Percentiles rank a stretch among this genome's conserved stretches.
Evolutionary conservation across 1,284 basidiomycete species (phyloP).

Genomic region (Cerioporus squamosus): DNA sequence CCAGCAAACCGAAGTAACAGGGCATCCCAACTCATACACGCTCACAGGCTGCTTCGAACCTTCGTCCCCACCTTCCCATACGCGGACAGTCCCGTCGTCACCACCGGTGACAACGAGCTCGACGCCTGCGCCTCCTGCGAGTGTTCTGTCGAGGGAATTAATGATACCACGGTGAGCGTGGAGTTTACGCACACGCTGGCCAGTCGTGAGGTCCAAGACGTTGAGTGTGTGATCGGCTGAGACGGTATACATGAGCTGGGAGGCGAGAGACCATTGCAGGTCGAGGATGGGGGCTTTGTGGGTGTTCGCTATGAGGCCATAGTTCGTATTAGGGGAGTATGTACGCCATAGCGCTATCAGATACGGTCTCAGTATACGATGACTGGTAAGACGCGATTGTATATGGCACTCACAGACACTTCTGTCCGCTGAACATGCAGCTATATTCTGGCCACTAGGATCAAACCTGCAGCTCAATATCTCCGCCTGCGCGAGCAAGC

Average conservation of each 20-base stretch:
- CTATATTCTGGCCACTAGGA: constrained; percentile 81
- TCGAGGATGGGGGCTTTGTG: constrained; percentile 83
- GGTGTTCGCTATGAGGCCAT: constrained; percentile 72
- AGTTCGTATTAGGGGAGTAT: constrained; percentile 82
- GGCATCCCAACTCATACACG: constrained; percentile 83
- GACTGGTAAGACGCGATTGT: neutral
- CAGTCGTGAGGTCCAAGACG: constrained; percentile 77
- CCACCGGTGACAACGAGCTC: constrained; percentile 86
- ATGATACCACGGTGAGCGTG: constrained; percentile 88
- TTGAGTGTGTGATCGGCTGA: constrained; percentile 84
- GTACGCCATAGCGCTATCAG: constrained; percentile 76
- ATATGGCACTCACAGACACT: constrained; percentile 65
- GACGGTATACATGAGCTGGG: constrained; percentile 75
- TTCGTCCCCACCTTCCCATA: constrained; percentile 86
- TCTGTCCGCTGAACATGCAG: constrained; percentile 81
- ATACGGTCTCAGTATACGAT: neutral
- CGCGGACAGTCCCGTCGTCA: constrained; percentile 87
- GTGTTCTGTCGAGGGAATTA: constrained; percentile 84
- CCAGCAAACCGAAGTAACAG: constrained; percentile 93
- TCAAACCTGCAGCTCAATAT: constrained; percentile 82
- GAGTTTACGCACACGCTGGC: constrained; percentile 74
- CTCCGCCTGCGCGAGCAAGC: constrained; percentile 55
- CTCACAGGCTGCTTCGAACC: constrained; percentile 79
- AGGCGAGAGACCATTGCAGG: constrained; percentile 80
- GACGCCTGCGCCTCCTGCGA: constrained; percentile 79